Evolutionary conservation across 441 rosid genomes (phyloP), one percentile per base, ranked within the genome.

Genomic region (Arabidopsis hybrid): DNA sequence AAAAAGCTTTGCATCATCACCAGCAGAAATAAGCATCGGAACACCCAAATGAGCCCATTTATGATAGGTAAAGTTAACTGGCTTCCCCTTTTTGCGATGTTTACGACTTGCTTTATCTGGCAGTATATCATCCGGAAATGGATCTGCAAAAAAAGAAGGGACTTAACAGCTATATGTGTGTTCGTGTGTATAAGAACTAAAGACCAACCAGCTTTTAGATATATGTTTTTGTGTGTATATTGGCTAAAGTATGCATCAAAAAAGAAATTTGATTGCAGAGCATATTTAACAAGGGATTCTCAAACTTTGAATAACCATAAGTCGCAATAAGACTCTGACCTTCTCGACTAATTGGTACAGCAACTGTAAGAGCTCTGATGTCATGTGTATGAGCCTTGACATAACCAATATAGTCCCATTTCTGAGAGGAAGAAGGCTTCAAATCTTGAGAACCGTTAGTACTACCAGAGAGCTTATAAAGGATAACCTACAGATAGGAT

Each of bases 1-100:
- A 82, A 88, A 92, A 38, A 94, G 89, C 89, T 94, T 90, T 5
- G 95, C 83, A 81, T 94, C 99, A 83, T 94, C 99, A 74, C 99
- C 97, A 72, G 88, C 97, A 65, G 99, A 94, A 59, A 90, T 82
- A 60, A 94, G 97, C 99, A 94, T 92, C 16, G 97, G 99, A 73
- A 92, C 94, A 46, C 97, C 97, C 50, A 81, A 70, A 72, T 86
- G 89, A 57, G 97, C 97, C 99, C 97, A 94, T 59, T 90, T 94
- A 47, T 49, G 80, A 31, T 92, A 94, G 71, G 90, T 89, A 74
- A 87, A 92, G 68, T 84, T 83, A 71, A 88, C 62, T 4, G 88
- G 87, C 81, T 80, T 89, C 83, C 82, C 82, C 77, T 69, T 82
- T 49, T 65, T 43, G 21, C 96, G 88, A 8, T 45, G 61, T 82